Percentiles rank a stretch among this genome's conserved stretches.
These are phyloP conservation scores for Aspergillus sp. DNA, from an alignment of 2,329 filamentous ascomycete genomes.

Conservation along the genomic window DNA sequence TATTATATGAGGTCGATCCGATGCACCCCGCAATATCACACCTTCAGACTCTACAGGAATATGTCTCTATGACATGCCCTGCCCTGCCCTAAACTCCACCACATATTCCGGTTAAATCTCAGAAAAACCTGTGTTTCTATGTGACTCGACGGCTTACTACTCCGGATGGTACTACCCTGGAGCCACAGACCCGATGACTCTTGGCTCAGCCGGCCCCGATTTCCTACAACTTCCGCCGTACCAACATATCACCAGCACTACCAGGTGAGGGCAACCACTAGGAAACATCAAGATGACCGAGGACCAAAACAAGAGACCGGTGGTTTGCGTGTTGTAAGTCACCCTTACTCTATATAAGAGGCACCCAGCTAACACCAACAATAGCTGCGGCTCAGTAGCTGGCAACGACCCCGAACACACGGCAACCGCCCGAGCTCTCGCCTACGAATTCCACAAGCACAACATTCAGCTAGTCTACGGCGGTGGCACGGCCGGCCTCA, in stretches of 20 bases:
- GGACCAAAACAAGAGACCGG: slow-evolving; percentile 36
- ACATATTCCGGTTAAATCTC: too few relatives aligned
- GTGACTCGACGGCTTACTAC: too few relatives aligned
- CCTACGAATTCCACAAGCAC: slow-evolving; percentile 61
- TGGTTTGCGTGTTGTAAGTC: slow-evolving; percentile 77
- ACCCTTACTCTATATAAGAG: not conserved
- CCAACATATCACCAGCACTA: not conserved
- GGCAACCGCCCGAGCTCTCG: slow-evolving; percentile 68
- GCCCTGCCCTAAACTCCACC: too few relatives aligned
- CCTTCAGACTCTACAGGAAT: too few relatives aligned
- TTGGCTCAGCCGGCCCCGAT: too few relatives aligned
- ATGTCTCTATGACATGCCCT: too few relatives aligned
- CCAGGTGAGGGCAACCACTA: not conserved
- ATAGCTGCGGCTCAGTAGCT: slow-evolving; percentile 68
- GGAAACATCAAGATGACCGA: slow-evolving; percentile 9
- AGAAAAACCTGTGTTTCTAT: too few relatives aligned
- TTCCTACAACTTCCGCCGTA: not conserved
- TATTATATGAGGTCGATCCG: too few relatives aligned
- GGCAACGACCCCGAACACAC: slow-evolving; percentile 69
- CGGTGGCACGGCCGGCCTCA: slow-evolving; percentile 86
- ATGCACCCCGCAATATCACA: too few relatives aligned
- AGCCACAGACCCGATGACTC: too few relatives aligned
- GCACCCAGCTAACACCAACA: not conserved
- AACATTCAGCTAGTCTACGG: slow-evolving; percentile 86
- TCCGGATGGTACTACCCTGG: too few relatives aligned